Evolutionary conservation across 108 stramenopile species (phyloP), one percentile per base, ranked within the genome.

Genomic region (Skeletonema tropicum): DNA sequence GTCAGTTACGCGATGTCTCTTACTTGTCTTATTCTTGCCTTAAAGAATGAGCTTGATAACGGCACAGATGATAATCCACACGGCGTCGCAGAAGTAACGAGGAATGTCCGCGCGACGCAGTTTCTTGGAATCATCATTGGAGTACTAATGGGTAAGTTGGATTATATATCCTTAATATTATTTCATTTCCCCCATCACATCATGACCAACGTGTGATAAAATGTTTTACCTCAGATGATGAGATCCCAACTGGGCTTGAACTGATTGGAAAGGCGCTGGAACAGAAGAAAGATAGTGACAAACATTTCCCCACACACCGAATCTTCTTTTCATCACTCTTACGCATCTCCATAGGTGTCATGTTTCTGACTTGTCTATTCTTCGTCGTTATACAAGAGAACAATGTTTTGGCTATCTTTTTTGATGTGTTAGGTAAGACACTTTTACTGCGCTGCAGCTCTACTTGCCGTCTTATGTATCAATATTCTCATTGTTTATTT

Each of bases 41-140:
- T 82, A 6, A 48, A 48, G 3, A 60, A 82, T 38, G 80, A 82
- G 35, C 13, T 65, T 2, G 69, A 82, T 11, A 74, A 75, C 11
- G 57, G 48, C 11, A 60, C 66, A 11, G 45, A 41, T 15, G 74
- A 65, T 11, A 82, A 82, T 33, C 74, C 70, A 15, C 48, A 71
- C 6, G 80, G 33, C 26, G 8, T 82, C n/a, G 74, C 74, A 12
- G 74, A 64, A 23, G 73, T 82, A 19, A 46, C 30, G 0, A 17
- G 6, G 21, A 68, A 64, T 36, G 74, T 71, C 15, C 38, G 74
- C 2, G 52, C 71, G n/a, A 60, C 70, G 26, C 80, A 82, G 45
- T 80, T 60, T 66, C 48, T 75, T 46, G 80, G 72, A 4, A 38
- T 73, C 26, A 52, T 73, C 23, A 64, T 73, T 17, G 72, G 72